phyloP scores from a whole-genome alignment of 2,329 filamentous ascomycete genomes.

The Stenocarpella maydis region DNA sequence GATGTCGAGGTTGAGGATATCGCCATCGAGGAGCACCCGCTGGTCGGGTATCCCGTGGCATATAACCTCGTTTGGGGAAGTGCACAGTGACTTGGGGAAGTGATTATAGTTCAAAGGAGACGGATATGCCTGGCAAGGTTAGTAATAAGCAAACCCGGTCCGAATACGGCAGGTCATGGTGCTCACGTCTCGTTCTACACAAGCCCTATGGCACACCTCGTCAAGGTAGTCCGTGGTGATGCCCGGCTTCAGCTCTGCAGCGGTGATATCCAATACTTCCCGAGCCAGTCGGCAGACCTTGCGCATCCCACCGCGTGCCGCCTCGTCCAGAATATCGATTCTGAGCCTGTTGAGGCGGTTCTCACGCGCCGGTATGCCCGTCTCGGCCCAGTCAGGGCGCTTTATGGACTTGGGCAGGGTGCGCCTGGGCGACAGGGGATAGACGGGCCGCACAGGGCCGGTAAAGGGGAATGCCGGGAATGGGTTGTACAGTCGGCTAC shows the following conservation, averaged over 20 bases:
- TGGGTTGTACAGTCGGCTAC: slow-evolving; percentile 85
- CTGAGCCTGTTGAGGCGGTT: slow-evolving; percentile 75
- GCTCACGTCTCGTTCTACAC: slow-evolving; percentile 75
- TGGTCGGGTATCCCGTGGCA: slow-evolving; percentile 98
- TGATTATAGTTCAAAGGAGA: slow-evolving; percentile 94
- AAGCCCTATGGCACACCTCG: slow-evolving; percentile 78
- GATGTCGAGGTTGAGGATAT: slow-evolving; percentile 97
- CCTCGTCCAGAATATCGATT: slow-evolving; percentile 77
- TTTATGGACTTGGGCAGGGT: slow-evolving; percentile 81
- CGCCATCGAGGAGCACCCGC: slow-evolving; percentile 84
- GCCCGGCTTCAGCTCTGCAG: slow-evolving; percentile 70
- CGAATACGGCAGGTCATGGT: background rate
- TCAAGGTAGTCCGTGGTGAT: slow-evolving; percentile 81
- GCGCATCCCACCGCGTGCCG: slow-evolving; percentile 75
- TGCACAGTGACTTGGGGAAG: slow-evolving; percentile 98
- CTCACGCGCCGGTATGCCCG: slow-evolving; percentile 72
- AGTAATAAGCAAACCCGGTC: background rate
- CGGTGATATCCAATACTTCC: slow-evolving; percentile 79
- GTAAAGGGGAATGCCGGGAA: slow-evolving; percentile 89
- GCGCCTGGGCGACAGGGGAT: slow-evolving; percentile 81
- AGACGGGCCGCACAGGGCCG: slow-evolving; percentile 84
- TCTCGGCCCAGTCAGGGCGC: slow-evolving; percentile 85
- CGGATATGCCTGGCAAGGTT: slow-evolving; percentile 68
- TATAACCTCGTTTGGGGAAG: slow-evolving; percentile 95
- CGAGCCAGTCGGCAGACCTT: slow-evolving; percentile 75